Evolutionary conservation across 768 basidiomycete species (phyloP).

Genomic region (Mycena metata): DNA sequence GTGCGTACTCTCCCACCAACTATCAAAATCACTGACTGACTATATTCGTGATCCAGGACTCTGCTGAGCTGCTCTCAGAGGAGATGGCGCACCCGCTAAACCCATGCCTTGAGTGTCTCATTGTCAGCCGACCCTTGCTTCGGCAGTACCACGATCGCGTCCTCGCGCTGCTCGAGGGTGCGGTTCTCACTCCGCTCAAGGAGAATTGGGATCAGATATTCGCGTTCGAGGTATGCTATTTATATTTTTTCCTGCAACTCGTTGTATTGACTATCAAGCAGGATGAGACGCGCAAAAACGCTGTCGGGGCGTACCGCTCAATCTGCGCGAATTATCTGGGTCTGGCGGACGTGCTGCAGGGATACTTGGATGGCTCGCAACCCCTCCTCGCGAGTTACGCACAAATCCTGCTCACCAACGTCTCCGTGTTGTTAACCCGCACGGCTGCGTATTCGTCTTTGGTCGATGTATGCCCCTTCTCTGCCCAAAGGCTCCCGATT

Average conservation of each 20-base stretch:
- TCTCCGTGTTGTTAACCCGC: conserved; percentile 50
- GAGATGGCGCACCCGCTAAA: conserved; percentile 21
- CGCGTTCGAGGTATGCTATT: conserved; percentile 36
- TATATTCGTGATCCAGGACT: conserved; percentile 43
- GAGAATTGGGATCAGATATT: conserved; percentile 42
- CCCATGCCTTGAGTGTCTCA: conserved; percentile 42
- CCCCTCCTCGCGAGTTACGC: conserved; percentile 42
- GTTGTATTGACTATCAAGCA: neutral
- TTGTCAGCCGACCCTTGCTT: conserved; percentile 37
- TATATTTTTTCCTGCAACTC: neutral
- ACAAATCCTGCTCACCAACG: conserved; percentile 45
- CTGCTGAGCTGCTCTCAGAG: conserved; percentile 47
- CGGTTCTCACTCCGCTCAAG: conserved; percentile 10
- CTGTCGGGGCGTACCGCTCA: conserved; percentile 52
- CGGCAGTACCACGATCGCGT: conserved; percentile 43
- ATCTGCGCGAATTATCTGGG: conserved; percentile 51
- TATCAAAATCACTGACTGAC: conserved; percentile 13
- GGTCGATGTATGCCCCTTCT: conserved; percentile 44
- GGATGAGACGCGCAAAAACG: conserved; percentile 42
- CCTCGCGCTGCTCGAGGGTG: conserved; percentile 32
- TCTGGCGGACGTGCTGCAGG: conserved; percentile 45
- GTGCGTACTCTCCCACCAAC: conserved; percentile 40
- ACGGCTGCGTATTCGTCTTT: conserved; percentile 47
- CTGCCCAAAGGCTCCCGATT: neutral
- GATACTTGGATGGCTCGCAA: conserved; percentile 36